A percentile compares a stretch with the other conserved stretches of the same genome.
Evolutionary conservation across 768 basidiomycete genomes (phyloP).

Genomic region (Fistulinella prunicolor): DNA sequence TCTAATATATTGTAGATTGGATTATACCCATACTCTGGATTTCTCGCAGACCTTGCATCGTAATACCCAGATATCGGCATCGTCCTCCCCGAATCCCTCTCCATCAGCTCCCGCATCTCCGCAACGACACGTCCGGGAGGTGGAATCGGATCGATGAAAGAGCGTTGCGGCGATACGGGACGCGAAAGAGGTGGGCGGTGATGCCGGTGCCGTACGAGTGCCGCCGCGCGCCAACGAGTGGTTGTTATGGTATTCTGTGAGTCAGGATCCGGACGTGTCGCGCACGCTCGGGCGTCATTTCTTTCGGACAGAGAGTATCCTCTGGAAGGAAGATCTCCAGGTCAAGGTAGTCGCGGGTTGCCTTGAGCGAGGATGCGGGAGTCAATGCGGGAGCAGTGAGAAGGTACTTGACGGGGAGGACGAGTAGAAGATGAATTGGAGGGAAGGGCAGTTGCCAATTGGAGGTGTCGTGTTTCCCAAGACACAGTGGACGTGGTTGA

Average conservation of each 20-base stretch:
- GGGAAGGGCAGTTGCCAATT: constrained; percentile 26
- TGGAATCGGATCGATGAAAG: too few relatives aligned
- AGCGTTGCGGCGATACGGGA: too few relatives aligned
- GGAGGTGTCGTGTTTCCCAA: constrained; percentile 39
- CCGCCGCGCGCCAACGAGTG: constrained; percentile 56
- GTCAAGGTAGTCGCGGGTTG: constrained; percentile 33
- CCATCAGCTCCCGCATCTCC: constrained; percentile 61
- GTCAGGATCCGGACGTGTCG: constrained; percentile 60
- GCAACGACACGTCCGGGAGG: too few relatives aligned
- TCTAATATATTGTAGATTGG: constrained; percentile 47
- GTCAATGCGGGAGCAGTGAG: constrained; percentile 39
- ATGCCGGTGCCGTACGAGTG: too few relatives aligned
- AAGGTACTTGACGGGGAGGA: constrained; percentile 39
- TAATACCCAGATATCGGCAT: constrained; percentile 53
- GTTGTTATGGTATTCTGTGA: constrained; percentile 68
- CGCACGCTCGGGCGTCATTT: constrained; percentile 57
- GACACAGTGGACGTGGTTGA: constrained; percentile 26
- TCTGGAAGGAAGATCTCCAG: constrained; percentile 57
- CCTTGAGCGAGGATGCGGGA: constrained; percentile 42
- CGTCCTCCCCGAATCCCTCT: constrained; percentile 56
- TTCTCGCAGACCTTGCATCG: constrained; percentile 44
- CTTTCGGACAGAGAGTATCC: constrained; percentile 61
- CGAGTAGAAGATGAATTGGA: constrained; percentile 24
- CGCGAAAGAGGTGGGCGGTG: too few relatives aligned
- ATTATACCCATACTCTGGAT: constrained; percentile 52